Base-by-base conservation (phyloP, 2,329 filamentous ascomycete genomes). In the Pseudocercospora pini-densiflorae region DNA sequence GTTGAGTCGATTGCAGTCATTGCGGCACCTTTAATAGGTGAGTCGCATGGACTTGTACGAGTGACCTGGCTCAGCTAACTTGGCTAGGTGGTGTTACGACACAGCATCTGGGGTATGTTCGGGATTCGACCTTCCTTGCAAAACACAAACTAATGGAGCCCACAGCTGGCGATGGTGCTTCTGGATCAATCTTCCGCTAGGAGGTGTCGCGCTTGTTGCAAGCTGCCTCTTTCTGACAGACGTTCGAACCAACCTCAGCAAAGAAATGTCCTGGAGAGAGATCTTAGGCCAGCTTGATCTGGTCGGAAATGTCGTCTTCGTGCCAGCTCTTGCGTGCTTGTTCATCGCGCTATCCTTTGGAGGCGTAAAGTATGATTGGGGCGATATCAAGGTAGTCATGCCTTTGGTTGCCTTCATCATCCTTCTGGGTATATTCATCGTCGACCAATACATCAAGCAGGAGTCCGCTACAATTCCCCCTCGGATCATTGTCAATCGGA, bases 41-140 rank as follows among this genome's bases (percentile, higher is more conserved):
- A 27, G 24, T 27, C 24, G 24, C 24, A 27, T 3, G 24, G 5
- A 3, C 2, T 5, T 23, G 59, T 72, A 29, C 31, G 31, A 12
- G 10, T 33, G 31, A 8, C 7, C 2, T 33, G 7, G 31, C 31
- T 33, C 7, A 33, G 68, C 68, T 5, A 77, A 73, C 78, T 8
- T 59, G 77, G 6, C 61, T 81, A 9, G 79, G 79, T 14, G 79
- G 77, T 55, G 74, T 73, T 9, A 65, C 80, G 16, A 79, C 74
- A n/a, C 70, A 79, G 57, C 68, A 70, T 8, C 54, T 78, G 0
- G 70, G 66, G 19, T 33, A 12, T 8, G 10, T 33, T 33, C 10
- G 31, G 2, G 2, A 12, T 4, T 33, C 31, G 10, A 7, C 7
- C 31, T 33, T 7, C 7, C 2, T 33, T 12, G 7, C 10, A 7